These are phyloP conservation scores for Russula foetens DNA, from an alignment of 768 basidiomycete genomes.

Conservation along the genomic window DNA sequence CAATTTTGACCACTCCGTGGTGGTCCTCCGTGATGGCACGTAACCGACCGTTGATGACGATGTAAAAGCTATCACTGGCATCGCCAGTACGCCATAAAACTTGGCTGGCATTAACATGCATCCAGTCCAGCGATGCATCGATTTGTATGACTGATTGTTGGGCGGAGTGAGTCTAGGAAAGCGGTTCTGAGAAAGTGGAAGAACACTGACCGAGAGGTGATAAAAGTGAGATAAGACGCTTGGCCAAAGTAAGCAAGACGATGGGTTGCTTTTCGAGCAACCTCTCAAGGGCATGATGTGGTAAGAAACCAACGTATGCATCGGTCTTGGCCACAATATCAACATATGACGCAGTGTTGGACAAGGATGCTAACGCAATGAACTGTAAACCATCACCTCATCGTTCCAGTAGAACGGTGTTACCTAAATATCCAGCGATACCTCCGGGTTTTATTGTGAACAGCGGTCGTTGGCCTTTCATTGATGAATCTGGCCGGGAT, in stretches of 20 bases:
- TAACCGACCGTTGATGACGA: conserved; percentile 94
- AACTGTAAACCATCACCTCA: neutral
- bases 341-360: conserved; percentile 89
- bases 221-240: conserved; percentile 89
- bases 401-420: conserved; percentile 14
- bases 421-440: conserved; percentile 92
- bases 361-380: conserved; percentile 63
- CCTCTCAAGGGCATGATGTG: conserved; percentile 79
- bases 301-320: conserved; percentile 94
- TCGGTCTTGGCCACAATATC: conserved; percentile 97
- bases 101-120: conserved; percentile 93
- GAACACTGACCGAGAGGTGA: conserved; percentile 72
- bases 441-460: conserved; percentile 97
- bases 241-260: conserved; percentile 89
- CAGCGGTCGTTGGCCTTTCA: conserved; percentile 49
- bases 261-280: conserved; percentile 92
- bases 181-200: neutral
- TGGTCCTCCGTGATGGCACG: conserved; percentile 81
- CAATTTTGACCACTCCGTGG: conserved; percentile 67
- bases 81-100: conserved; percentile 92
- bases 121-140: conserved; percentile 95
- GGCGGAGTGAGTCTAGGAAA: neutral
- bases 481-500: conserved; percentile 28
- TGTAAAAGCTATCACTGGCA: conserved; percentile 91
- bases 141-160: conserved; percentile 75